Evolutionary conservation across 345 rosid species (phyloP).

Genomic region (Firmiana major): DNA sequence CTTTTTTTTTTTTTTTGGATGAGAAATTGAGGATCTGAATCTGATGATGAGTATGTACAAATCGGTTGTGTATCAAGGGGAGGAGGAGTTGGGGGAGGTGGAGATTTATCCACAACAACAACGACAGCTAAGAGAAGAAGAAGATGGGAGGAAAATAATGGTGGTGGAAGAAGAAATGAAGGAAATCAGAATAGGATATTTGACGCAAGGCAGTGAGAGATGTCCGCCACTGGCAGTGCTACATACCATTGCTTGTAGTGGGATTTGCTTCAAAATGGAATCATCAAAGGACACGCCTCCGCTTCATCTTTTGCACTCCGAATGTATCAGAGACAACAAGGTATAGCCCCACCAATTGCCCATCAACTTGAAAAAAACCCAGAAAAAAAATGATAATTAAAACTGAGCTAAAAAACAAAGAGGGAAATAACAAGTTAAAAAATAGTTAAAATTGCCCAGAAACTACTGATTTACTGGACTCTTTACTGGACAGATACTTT

Average conservation of each 20-base stretch:
- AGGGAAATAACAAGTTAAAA: neutral
- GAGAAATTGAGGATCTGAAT: constrained; percentile 17
- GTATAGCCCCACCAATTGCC: constrained; percentile 43
- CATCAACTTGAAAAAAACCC: neutral
- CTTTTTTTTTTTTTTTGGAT: neutral
- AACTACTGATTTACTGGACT: constrained; percentile 18
- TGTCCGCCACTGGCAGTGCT: constrained; percentile 95
- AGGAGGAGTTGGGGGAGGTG: constrained; percentile 70
- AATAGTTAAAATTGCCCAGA: neutral
- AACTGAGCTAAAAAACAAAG: neutral
- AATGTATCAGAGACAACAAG: constrained; percentile 91
- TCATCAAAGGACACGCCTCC: constrained; percentile 40
- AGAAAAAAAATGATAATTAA: no score
- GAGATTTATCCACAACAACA: constrained; percentile 56
- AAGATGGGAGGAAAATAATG: constrained; percentile 38
- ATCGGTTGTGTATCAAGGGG: constrained; percentile 64
- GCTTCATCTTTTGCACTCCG: constrained; percentile 68
- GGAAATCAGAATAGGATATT: constrained; percentile 63
- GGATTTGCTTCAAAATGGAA: constrained; percentile 94
- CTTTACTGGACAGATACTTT: constrained; percentile 29
- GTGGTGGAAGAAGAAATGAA: constrained; percentile 45
- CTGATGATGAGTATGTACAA: constrained; percentile 47
- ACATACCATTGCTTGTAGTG: constrained; percentile 63
- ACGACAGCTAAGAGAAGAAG: constrained; percentile 28
- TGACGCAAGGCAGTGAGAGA: constrained; percentile 83